Conservation (phyloP, 1,284 basidiomycete species). For the Takashimella tepidaria region DNA sequence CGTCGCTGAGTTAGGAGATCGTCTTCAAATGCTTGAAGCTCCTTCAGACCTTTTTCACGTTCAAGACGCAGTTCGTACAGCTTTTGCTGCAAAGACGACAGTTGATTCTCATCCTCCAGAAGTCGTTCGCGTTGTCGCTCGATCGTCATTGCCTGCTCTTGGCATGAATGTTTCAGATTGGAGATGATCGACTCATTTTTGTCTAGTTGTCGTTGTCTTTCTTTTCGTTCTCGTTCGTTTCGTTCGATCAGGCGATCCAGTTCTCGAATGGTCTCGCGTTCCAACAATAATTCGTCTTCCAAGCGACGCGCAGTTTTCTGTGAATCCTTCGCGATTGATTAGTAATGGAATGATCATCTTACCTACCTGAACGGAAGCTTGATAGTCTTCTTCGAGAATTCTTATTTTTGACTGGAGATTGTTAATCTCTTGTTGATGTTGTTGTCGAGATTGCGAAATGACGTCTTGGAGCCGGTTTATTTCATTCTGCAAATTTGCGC, state of each 20-base stretch:
- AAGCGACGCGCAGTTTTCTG: no score
- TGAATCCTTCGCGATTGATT: no score
- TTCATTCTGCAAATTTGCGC: no score
- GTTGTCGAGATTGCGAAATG: no score
- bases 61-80: conserved; percentile 1
- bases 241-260: background rate
- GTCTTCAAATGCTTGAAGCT: conserved; percentile 32
- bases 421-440: no score
- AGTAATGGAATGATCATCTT: no score
- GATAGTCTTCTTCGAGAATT: no score
- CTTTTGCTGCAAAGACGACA: background rate
- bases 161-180: background rate
- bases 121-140: background rate
- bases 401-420: no score
- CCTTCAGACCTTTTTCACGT: conserved; percentile 15
- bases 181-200: background rate
- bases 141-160: background rate
- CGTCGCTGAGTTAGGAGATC: conserved; percentile 47
- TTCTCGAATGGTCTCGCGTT: background rate
- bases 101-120: background rate
- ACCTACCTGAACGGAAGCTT: no score
- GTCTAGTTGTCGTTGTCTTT: background rate
- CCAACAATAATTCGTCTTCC: background rate
- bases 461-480: no score
- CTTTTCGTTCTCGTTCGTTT: background rate